Conservation (phyloP, 495 filamentous ascomycete species). For the Aspergillus hancockii region DNA sequence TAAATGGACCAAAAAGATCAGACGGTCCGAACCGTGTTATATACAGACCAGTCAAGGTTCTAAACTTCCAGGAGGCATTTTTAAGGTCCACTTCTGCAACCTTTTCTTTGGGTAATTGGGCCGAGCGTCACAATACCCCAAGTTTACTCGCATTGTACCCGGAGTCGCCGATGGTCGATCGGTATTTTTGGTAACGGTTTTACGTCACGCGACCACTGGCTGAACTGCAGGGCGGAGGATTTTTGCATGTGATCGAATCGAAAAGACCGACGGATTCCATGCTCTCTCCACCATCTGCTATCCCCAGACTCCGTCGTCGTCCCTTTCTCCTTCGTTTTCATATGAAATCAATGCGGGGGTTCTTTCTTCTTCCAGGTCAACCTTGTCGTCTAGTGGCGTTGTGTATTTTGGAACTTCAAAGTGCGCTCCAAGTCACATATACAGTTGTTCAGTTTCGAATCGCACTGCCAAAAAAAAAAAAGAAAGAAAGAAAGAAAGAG, state of each 20-base stretch:
- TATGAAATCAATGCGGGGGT: slow-evolving; percentile 21
- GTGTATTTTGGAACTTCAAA: slow-evolving; percentile 4
- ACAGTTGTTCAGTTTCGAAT: slow-evolving; percentile 1
- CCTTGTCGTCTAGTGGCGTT: slow-evolving; percentile 12
- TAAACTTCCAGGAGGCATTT: no score
- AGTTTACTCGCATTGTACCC: slow-evolving; percentile 3
- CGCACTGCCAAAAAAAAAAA: neutral
- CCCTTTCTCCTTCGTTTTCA: slow-evolving; percentile 11
- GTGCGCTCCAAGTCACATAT: slow-evolving; percentile 3
- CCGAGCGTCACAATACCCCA: slow-evolving; percentile 13
- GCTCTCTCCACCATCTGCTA: slow-evolving; percentile 21
- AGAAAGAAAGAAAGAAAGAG: slow-evolving; percentile 9
- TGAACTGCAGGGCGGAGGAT: slow-evolving; percentile 1
- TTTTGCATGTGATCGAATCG: slow-evolving; percentile 45
- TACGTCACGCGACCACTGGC: slow-evolving; percentile 46
- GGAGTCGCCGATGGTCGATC: neutral
- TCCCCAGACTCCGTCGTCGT: slow-evolving; percentile 29
- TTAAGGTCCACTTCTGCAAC: neutral
- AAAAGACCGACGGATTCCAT: slow-evolving; percentile 22
- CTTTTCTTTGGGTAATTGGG: slow-evolving; percentile 19
- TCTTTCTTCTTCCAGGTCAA: slow-evolving; percentile 11
- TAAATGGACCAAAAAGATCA: neutral
- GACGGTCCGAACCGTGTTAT: neutral
- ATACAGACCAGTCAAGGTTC: no score
- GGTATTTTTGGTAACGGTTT: slow-evolving; percentile 35